Evolutionary conservation across 1,284 basidiomycete genomes (phyloP).

Genomic region (Leccinum idahoense): DNA sequence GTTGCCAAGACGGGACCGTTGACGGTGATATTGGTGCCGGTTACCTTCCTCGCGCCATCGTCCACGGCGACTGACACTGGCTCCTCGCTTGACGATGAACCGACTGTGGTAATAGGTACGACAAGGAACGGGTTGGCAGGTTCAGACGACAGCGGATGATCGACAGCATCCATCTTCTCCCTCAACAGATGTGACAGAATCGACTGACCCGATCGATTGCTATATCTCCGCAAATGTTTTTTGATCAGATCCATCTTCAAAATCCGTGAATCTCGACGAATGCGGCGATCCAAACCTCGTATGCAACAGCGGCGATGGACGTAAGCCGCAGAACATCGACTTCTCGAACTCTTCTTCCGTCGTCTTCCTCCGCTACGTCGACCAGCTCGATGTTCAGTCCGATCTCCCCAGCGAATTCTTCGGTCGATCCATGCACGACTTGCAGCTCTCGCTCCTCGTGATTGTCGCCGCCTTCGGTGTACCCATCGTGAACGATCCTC

Average conservation of each 20-base stretch:
- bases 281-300: conserved; percentile 48
- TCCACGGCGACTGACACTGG: too few species aligned
- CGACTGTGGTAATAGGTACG: too few species aligned
- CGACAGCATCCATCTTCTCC: conserved; percentile 4
- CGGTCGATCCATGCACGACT: conserved; percentile 18
- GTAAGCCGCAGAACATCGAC: too few species aligned
- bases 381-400: conserved; percentile 14
- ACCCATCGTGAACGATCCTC: conserved; percentile 25
- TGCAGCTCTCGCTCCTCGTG: conserved; percentile 17
- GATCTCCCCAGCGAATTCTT: conserved; percentile 2
- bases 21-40: too few species aligned
- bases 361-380: conserved; percentile 19
- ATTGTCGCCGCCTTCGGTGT: conserved; percentile 11
- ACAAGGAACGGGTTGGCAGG: too few species aligned
- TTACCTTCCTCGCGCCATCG: too few species aligned
- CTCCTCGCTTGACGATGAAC: too few species aligned
- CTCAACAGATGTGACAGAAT: conserved; percentile 2
- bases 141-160: conserved; percentile 23
- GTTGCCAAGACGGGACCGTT: conserved; percentile 9
- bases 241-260: conserved; percentile 21
- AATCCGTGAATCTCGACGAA: conserved; percentile 34
- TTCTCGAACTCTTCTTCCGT: not conserved
- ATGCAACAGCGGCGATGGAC: conserved; percentile 44
- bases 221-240: too few species aligned
- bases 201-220: too few species aligned